Evolutionary conservation across 106 monocot genomes (phyloP), one percentile per base, ranked within the genome.

Genomic region (Allium sativum): DNA sequence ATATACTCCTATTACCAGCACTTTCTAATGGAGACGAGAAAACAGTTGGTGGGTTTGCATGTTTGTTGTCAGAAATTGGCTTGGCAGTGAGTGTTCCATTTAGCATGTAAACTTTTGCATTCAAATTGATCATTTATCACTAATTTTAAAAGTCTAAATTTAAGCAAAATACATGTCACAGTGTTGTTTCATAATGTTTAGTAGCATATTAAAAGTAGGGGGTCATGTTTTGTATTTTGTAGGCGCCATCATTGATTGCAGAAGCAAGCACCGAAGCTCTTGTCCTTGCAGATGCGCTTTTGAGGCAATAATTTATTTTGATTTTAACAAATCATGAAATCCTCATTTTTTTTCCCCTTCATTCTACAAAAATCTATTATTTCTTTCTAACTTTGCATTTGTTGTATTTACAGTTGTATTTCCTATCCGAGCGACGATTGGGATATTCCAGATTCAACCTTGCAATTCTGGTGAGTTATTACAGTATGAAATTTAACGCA

Each of bases 171-270:
- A 21, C 6, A 7, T 19, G 42, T 61, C 21, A 59, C n/a, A 42
- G 31, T 31, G 31, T 31, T 31, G 31, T 31, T 31, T 40, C 45
- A 21, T n/a, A 9, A 9, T 21, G 20, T 40, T 31, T 31, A 31
- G 5, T 4, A 21, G 10, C 20, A 46, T 62, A 47, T 62, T 18
- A 12, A 48, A 62, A 46, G 12, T 45, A 44, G 15, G 10, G 48
- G 48, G 21, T 62, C 21, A 47, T 17, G 12, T 45, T 0, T 42
- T 60, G 42, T 60, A 10, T 18, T 11, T 13, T 62, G 47, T 58
- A 95, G 94, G 94, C 90, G 65, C 94, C 90, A 42, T 65, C 79
- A 54, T 70, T 90, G 73, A 86, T 95, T 81, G 90, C 86, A 65
- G 83, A 90, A 79, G 90, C 73, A 65, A 84, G 80, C 70, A 70